A percentile compares a stretch with the other conserved stretches of the same genome.
phyloP scores from a whole-genome alignment of 768 basidiomycete species.

The Lactifluus echinatus region DNA sequence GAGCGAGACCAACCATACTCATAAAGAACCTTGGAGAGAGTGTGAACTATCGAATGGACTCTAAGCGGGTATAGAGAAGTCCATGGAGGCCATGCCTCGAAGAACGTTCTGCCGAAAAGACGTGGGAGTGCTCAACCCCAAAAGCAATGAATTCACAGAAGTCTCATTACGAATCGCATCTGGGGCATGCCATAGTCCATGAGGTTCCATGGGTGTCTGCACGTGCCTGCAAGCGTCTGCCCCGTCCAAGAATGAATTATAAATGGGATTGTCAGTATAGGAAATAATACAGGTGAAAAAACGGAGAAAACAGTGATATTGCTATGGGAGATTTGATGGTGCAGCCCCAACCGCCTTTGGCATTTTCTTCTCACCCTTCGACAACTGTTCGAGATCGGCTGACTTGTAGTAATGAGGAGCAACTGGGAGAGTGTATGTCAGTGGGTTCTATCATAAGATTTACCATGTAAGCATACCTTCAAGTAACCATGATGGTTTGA shows the following conservation, averaged over 20 bases:
- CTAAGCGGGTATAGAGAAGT: neutral
- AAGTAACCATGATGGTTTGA: constrained; percentile 88
- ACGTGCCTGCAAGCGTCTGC: neutral
- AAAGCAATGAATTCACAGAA: neutral
- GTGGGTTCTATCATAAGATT: constrained; percentile 4
- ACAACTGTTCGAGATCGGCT: constrained; percentile 71
- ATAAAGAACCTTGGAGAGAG: neutral
- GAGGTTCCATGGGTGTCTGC: neutral
- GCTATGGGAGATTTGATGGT: constrained; percentile 11
- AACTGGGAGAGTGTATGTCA: constrained; percentile 37
- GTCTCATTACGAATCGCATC: neutral
- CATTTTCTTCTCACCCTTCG: constrained; percentile 86
- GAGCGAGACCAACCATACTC: neutral
- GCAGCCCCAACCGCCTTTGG: constrained; percentile 57
- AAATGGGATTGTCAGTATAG: neutral
- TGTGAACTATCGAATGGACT: neutral
- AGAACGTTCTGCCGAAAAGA: neutral
- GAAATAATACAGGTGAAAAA: neutral
- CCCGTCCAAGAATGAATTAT: neutral
- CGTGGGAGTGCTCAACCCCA: neutral
- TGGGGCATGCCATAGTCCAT: neutral
- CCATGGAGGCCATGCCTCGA: neutral
- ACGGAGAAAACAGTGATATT: neutral
- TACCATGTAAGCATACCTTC: constrained; percentile 52
- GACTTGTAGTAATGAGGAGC: constrained; percentile 96